A percentile compares a stretch with the other conserved stretches of the same genome.
Evolutionary conservation across 2,329 filamentous ascomycete genomes (phyloP).

Genomic region (Amauroascus verrucosus): DNA sequence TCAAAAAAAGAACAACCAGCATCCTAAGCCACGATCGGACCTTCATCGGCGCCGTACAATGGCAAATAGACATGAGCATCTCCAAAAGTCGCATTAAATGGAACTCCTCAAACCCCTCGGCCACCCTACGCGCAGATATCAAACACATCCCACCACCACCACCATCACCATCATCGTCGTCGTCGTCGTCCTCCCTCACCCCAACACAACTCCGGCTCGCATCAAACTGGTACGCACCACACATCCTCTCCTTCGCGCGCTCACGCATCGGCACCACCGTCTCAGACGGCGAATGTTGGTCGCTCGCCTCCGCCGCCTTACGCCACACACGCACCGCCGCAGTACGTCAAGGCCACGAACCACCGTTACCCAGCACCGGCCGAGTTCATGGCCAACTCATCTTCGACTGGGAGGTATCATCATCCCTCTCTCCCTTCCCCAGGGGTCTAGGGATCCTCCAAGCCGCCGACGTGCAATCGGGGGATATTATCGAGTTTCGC

Average conservation of each 20-base stretch:
- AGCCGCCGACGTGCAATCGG: constrained; percentile 23
- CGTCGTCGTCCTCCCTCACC: constrained; percentile 15
- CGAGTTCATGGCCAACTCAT: constrained; percentile 27
- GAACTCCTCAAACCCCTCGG: constrained; percentile 25
- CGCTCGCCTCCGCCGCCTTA: constrained; percentile 26
- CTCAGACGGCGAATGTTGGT: constrained; percentile 34
- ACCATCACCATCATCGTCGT: background rate
- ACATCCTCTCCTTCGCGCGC: constrained; percentile 26
- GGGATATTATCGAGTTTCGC: constrained; percentile 28
- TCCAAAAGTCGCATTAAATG: constrained; percentile 30
- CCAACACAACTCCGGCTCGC: constrained; percentile 18
- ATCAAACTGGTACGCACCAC: constrained; percentile 21
- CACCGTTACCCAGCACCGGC: constrained; percentile 25
- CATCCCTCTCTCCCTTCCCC: constrained; percentile 2
- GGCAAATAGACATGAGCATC: constrained; percentile 23
- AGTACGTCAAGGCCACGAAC: constrained; percentile 20
- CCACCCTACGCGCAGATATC: constrained; percentile 26
- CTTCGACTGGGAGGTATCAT: constrained; percentile 15
- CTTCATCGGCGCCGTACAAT: constrained; percentile 25
- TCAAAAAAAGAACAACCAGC: too few species aligned
- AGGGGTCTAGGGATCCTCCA: constrained; percentile 17
- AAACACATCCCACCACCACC: constrained; percentile 15
- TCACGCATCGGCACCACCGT: constrained; percentile 24
- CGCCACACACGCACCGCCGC: constrained; percentile 20
- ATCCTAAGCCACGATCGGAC: constrained; percentile 13